Conservation (phyloP, 768 basidiomycete species). For the Psilocybe subaeruginosa region DNA sequence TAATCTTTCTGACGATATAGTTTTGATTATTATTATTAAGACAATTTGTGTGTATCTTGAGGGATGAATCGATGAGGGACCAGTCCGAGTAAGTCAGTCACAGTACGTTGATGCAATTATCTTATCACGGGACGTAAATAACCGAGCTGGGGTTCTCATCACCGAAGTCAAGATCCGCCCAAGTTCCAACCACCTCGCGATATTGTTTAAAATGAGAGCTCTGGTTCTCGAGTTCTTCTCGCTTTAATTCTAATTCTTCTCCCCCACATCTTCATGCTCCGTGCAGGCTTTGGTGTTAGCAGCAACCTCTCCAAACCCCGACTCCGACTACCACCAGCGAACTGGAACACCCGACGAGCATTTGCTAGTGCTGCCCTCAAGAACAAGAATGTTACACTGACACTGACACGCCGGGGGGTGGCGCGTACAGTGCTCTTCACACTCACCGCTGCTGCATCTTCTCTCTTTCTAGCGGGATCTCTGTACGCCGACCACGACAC, state of each 20-base stretch:
- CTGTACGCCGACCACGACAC: conserved; percentile 12
- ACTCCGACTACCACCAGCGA: conserved; percentile 4
- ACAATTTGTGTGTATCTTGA: no score
- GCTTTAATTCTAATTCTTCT: neutral
- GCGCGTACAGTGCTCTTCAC: conserved; percentile 16
- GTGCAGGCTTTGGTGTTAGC: conserved; percentile 4
- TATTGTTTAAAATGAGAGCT: conserved; percentile 1
- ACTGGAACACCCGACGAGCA: neutral
- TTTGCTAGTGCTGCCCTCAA: neutral
- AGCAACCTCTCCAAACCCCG: neutral
- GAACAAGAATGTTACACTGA: neutral
- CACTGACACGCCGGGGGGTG: conserved; percentile 11
- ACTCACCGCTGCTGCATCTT: conserved; percentile 7
- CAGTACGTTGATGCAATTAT: neutral
- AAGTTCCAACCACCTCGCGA: neutral
- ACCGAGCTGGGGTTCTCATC: neutral
- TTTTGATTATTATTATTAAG: neutral
- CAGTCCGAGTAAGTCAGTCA: neutral
- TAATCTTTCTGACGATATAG: neutral
- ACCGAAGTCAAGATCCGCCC: conserved; percentile 17
- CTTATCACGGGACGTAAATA: conserved; percentile 12
- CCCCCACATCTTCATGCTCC: conserved; percentile 16
- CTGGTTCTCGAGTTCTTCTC: neutral
- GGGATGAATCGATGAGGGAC: no score
- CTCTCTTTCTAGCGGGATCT: conserved; percentile 11